These are phyloP conservation scores for Xylaria curta DNA, from an alignment of 495 filamentous ascomycete genomes.

Conservation along the genomic window DNA sequence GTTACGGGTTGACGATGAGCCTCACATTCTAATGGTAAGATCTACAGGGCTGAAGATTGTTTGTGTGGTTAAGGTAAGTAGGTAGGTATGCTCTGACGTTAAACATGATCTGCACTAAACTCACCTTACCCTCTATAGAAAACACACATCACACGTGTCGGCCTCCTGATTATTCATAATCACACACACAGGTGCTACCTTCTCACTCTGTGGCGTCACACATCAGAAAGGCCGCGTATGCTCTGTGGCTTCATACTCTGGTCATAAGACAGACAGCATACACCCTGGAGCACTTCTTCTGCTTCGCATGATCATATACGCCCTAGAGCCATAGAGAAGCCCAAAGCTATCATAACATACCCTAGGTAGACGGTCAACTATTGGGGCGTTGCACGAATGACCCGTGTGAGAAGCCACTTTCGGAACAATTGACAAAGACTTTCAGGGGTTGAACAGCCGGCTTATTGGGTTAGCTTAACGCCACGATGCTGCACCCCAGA, in stretches of 20 bases:
- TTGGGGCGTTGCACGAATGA: not conserved
- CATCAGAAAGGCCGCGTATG: slow-evolving; percentile 3
- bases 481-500: slow-evolving; percentile 28
- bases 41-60: not conserved
- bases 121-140: not conserved
- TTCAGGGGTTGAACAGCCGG: not conserved
- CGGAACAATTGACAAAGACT: not conserved
- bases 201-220: not conserved
- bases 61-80: not conserved
- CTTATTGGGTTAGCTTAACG: slow-evolving; percentile 33
- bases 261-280: not conserved
- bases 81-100: not conserved
- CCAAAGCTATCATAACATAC: not conserved
- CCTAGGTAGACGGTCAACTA: not conserved
- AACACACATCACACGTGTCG: not conserved
- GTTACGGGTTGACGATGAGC: not conserved
- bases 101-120: not conserved
- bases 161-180: not conserved
- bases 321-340: not conserved
- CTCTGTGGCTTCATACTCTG: not conserved
- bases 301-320: not conserved
- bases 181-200: not conserved
- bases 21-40: too few relatives aligned
- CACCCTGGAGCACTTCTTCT: not conserved
- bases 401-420: not conserved